Percentiles rank a stretch among this genome's conserved stretches.
Evolutionary conservation across 2,329 filamentous ascomycete genomes (phyloP).

Genomic region (Ophiostoma piceae): DNA sequence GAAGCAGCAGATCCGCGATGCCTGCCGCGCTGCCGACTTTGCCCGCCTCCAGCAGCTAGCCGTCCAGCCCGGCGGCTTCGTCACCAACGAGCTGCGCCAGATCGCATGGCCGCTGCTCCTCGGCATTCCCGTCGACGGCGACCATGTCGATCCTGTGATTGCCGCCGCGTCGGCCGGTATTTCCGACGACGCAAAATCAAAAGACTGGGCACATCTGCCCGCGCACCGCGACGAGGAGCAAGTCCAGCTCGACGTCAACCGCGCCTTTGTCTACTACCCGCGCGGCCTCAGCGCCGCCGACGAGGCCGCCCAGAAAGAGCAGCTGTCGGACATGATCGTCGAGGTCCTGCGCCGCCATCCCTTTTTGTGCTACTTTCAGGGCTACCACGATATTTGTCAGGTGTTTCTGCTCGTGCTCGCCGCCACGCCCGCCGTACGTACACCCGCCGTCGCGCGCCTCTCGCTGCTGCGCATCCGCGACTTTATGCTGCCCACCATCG

Average conservation of each 20-base stretch:
- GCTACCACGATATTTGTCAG: slow-evolving; percentile 97
- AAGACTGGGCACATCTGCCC: slow-evolving; percentile 58
- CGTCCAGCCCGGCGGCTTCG: slow-evolving; percentile 59
- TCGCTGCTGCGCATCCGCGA: slow-evolving; percentile 88
- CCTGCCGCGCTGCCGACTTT: slow-evolving; percentile 56
- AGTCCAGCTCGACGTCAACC: slow-evolving; percentile 84
- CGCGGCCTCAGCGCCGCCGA: slow-evolving; percentile 63
- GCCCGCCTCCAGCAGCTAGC: slow-evolving; percentile 53
- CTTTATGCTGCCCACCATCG: slow-evolving; percentile 90
- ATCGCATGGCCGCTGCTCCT: slow-evolving; percentile 67
- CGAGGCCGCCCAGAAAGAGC: slow-evolving; percentile 63
- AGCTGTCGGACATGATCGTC: slow-evolving; percentile 75
- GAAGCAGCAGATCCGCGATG: slow-evolving; percentile 48
- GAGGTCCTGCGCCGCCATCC: slow-evolving; percentile 75
- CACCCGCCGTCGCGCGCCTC: slow-evolving; percentile 66
- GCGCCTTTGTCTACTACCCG: slow-evolving; percentile 97
- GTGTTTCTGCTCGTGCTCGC: slow-evolving; percentile 85
- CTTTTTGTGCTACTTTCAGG: slow-evolving; percentile 91
- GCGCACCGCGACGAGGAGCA: slow-evolving; percentile 85
- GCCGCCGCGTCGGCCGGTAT: slow-evolving; percentile 26
- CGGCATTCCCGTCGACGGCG: slow-evolving; percentile 32
- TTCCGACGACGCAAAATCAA: slow-evolving; percentile 15
- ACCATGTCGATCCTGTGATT: slow-evolving; percentile 6
- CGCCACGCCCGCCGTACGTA: slow-evolving; percentile 45
- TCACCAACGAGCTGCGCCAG: slow-evolving; percentile 63